Percentiles rank a stretch among this genome's conserved stretches.
Conservation (phyloP, 345 rosid species). For the Linum tenue region DNA sequence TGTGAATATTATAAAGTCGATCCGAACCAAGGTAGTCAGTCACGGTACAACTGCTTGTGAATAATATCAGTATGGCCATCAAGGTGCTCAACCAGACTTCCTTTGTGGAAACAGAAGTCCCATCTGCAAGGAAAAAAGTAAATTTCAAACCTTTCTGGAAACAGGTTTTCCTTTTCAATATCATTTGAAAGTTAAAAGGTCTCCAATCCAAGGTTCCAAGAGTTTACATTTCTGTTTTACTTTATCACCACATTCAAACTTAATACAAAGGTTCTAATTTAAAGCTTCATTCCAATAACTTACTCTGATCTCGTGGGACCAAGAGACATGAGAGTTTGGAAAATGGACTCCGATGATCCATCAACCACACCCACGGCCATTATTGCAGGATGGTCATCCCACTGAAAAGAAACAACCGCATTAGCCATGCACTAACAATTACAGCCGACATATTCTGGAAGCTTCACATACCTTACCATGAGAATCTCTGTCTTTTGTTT, state of each 20-base stretch:
- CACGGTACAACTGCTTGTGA: constrained; percentile 72
- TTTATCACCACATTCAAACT: neutral
- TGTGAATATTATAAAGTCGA: constrained; percentile 3
- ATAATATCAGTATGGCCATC: constrained; percentile 91
- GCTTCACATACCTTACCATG: constrained; percentile 46
- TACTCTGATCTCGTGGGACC: constrained; percentile 95
- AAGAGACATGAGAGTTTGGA: constrained; percentile 88
- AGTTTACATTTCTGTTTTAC: neutral
- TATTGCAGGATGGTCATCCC: constrained; percentile 97
- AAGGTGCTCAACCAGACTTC: constrained; percentile 82
- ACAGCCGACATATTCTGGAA: constrained; percentile 3
- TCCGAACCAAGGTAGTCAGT: constrained; percentile 84
- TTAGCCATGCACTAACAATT: constrained; percentile 6
- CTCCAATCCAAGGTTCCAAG: too few species aligned
- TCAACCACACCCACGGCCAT: constrained; percentile 96
- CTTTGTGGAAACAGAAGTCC: constrained; percentile 93
- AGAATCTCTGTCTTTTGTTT: constrained; percentile 75
- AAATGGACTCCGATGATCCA: constrained; percentile 86
- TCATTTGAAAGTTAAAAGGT: neutral
- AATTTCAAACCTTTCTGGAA: neutral
- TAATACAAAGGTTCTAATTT: neutral
- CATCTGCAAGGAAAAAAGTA: constrained; percentile 43
- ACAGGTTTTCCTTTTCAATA: too few species aligned
- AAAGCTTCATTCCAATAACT: constrained; percentile 14
- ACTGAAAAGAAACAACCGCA: constrained; percentile 27